phyloP scores from a whole-genome alignment of 345 rosid species.

The Eucalyptus shirleyi region DNA sequence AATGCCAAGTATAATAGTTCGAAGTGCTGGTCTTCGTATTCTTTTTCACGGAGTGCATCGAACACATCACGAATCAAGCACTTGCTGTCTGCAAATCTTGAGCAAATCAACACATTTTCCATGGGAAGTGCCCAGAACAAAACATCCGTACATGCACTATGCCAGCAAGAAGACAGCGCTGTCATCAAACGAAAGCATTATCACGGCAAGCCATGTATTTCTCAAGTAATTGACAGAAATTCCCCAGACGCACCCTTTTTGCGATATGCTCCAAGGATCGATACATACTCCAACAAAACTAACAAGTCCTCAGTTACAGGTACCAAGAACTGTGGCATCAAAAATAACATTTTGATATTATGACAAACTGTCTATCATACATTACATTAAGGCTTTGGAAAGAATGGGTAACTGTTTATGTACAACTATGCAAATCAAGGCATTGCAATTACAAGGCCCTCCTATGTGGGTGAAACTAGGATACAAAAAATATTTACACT shows the following conservation, averaged over 20 bases:
- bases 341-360: background rate
- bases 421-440: background rate
- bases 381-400: background rate
- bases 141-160: background rate
- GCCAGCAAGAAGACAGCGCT: background rate
- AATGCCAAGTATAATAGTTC: background rate
- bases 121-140: background rate
- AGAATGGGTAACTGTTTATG: background rate
- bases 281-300: background rate
- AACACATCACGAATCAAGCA: background rate
- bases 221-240: background rate
- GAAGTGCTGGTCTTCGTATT: background rate
- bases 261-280: background rate
- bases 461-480: background rate
- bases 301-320: background rate
- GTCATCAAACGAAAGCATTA: background rate
- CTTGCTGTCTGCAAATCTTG: background rate
- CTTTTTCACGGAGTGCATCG: background rate
- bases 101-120: background rate
- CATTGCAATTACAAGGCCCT: constrained; percentile 1
- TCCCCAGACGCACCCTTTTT: background rate
- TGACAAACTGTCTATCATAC: background rate
- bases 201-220: background rate
- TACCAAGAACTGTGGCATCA: background rate
- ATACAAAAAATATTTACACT: constrained; percentile 2